phyloP scores from a whole-genome alignment of 495 filamentous ascomycete species.

The Poronia punctata region DNA sequence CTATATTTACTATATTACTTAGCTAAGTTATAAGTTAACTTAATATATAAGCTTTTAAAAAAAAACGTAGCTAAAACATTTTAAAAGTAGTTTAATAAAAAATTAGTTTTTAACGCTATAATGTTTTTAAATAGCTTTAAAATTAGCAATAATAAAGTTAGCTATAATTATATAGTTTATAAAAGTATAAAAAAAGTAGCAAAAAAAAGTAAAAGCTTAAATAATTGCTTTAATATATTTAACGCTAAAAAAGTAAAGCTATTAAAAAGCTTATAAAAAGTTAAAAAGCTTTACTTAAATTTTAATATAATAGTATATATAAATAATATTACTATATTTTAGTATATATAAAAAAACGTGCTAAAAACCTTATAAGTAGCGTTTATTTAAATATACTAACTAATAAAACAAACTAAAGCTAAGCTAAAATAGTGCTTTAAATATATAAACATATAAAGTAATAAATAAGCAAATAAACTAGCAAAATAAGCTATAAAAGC shows the following conservation, averaged over 20 bases:
- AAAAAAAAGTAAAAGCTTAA: background rate
- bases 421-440: slow-evolving; percentile 1
- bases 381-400: background rate
- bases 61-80: background rate
- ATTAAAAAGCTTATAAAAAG: background rate
- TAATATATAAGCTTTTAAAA: background rate
- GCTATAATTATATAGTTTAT: slow-evolving; percentile 1
- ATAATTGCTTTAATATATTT: background rate
- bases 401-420: background rate
- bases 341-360: background rate
- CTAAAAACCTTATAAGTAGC: background rate
- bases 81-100: background rate
- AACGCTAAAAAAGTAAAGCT: background rate
- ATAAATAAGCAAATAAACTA: background rate
- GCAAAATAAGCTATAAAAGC: background rate
- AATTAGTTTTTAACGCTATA: background rate
- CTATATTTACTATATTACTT: background rate
- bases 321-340: background rate
- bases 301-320: background rate
- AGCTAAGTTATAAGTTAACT: background rate
- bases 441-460: background rate
- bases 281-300: background rate
- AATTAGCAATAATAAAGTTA: background rate
- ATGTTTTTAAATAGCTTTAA: background rate
- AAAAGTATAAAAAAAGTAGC: background rate